These are phyloP conservation scores for Beverwykella pulmonaria DNA, from an alignment of 495 filamentous ascomycete species.

Conservation along the genomic window DNA sequence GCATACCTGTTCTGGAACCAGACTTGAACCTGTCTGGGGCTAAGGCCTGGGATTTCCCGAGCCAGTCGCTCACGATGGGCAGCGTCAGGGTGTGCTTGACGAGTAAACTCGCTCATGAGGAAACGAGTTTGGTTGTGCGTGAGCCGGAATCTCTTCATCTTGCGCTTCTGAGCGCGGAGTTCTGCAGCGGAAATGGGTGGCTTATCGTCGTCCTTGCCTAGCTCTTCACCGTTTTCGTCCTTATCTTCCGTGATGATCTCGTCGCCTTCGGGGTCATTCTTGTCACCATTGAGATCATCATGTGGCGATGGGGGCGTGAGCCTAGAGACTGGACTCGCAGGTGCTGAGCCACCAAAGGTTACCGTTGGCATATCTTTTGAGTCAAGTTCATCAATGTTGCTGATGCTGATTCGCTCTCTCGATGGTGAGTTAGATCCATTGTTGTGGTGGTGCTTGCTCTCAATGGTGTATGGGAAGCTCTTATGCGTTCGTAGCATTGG, in stretches of 20 bases:
- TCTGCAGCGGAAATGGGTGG: conserved; percentile 68
- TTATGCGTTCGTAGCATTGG: conserved; percentile 45
- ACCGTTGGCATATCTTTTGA: conserved; percentile 30
- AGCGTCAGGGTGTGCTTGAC: conserved; percentile 93
- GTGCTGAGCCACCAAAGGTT: conserved; percentile 43
- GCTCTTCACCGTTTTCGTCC: conserved; percentile 49
- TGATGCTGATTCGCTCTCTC: conserved; percentile 39
- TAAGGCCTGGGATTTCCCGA: conserved; percentile 88
- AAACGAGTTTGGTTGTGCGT: conserved; percentile 97
- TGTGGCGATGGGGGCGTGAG: conserved; percentile 42
- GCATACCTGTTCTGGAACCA: conserved; percentile 98
- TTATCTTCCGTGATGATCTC: conserved; percentile 52
- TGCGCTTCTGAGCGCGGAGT: conserved; percentile 77
- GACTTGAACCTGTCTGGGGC: conserved; percentile 92
- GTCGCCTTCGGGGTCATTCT: conserved; percentile 41
- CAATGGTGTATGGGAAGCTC: conserved; percentile 46
- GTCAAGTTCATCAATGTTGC: conserved; percentile 38
- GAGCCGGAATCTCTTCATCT: conserved; percentile 93
- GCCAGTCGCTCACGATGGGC: conserved; percentile 89
- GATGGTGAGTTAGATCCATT: conserved; percentile 31
- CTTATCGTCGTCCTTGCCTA: conserved; percentile 55
- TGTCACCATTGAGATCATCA: conserved; percentile 37
- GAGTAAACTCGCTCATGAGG: conserved; percentile 95
- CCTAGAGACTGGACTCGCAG: conserved; percentile 45
- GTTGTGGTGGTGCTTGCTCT: conserved; percentile 34